These are phyloP conservation scores for Smallanthus sonchifolius DNA, from an alignment of 129 eudicot genomes.

Conservation along the genomic window DNA sequence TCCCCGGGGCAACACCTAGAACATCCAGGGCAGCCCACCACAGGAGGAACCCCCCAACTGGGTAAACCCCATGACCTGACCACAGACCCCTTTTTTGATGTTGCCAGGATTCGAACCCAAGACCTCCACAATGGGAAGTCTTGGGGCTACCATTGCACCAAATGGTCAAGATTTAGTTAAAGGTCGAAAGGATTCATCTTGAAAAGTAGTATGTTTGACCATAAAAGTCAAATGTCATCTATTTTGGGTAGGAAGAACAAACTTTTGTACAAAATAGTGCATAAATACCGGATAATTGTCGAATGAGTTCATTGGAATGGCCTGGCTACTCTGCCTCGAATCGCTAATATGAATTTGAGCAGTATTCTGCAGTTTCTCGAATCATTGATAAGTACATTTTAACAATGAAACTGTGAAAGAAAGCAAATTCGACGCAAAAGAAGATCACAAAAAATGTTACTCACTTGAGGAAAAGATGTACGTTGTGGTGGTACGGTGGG, in stretches of 20 bases:
- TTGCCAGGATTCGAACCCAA: too few species aligned
- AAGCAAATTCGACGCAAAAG: not conserved
- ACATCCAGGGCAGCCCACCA: too few species aligned
- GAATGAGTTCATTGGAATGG: slow-evolving; percentile 28
- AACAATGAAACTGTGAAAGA: not conserved
- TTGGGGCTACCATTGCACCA: too few species aligned
- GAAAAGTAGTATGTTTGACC: not conserved
- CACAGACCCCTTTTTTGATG: too few species aligned
- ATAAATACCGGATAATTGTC: slow-evolving; percentile 34
- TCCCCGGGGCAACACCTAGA: too few species aligned
- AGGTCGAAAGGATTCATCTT: too few species aligned
- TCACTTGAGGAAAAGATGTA: slow-evolving; percentile 46
- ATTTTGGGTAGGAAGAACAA: not conserved
- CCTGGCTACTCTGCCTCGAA: slow-evolving; percentile 8
- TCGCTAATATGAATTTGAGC: slow-evolving; percentile 18
- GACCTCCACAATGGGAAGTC: too few species aligned
- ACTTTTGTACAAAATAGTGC: slow-evolving; percentile 17
- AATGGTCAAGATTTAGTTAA: too few species aligned
- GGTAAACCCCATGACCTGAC: too few species aligned
- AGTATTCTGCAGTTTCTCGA: slow-evolving; percentile 35
- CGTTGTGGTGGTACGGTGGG: slow-evolving; percentile 42
- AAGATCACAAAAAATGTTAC: not conserved
- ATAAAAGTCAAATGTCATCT: not conserved
- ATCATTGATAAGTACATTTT: slow-evolving; percentile 6
- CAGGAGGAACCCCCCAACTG: too few species aligned